Conservation (phyloP, 2,329 filamentous ascomycete genomes). For the Microsporum ferrugineum region DNA sequence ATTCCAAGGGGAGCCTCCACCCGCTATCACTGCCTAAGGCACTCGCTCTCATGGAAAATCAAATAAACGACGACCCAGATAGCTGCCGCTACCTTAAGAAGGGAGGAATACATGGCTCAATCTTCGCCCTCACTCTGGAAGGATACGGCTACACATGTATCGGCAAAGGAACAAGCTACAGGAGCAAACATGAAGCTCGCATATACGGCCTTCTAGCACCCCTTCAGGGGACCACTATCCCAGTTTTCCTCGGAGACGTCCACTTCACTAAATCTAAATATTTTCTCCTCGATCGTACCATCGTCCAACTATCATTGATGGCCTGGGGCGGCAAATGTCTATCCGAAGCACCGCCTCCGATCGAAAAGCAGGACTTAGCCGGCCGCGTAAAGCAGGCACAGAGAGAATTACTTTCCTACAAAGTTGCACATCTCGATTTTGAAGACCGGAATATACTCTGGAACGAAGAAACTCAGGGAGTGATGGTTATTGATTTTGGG, state of each 20-base stretch:
- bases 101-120: slow-evolving; percentile 4
- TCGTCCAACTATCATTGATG: slow-evolving; percentile 6
- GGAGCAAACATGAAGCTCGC: slow-evolving; percentile 3
- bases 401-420: not conserved
- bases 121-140: slow-evolving; percentile 8
- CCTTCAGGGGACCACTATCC: slow-evolving; percentile 3
- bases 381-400: not conserved
- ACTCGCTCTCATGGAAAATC: slow-evolving; percentile 4
- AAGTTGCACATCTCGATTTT: slow-evolving; percentile 5
- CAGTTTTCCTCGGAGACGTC: slow-evolving; percentile 6
- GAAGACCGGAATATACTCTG: slow-evolving; percentile 7
- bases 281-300: not conserved
- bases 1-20: slow-evolving; percentile 1
- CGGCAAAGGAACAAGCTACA: slow-evolving; percentile 7
- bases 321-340: slow-evolving; percentile 6
- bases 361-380: not conserved
- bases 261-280: slow-evolving; percentile 1
- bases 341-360: not conserved
- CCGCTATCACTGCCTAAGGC: not conserved
- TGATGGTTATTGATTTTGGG: slow-evolving; percentile 9
- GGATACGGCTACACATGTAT: slow-evolving; percentile 9
- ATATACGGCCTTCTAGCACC: slow-evolving; percentile 4
- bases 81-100: not conserved
- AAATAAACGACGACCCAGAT: slow-evolving; percentile 6
- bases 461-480: slow-evolving; percentile 6